phyloP scores from a whole-genome alignment of 805 yeast species.

The Monosporozyma yasuniensis region DNA sequence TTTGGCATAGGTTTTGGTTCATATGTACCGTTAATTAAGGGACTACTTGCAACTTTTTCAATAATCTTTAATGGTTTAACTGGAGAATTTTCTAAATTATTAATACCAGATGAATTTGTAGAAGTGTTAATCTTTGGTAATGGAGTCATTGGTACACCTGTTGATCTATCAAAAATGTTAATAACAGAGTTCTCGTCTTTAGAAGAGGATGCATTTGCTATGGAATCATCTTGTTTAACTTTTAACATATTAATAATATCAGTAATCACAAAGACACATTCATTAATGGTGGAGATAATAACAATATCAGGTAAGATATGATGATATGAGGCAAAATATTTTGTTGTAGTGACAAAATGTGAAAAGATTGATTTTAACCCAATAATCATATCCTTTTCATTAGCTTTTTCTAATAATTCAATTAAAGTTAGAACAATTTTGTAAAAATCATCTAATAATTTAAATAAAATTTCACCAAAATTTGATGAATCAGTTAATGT shows the following conservation, averaged over 20 bases:
- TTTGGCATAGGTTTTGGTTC: slow-evolving; percentile 3
- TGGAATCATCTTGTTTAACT: background rate
- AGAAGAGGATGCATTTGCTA: background rate
- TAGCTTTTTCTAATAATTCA: background rate
- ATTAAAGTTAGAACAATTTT: slow-evolving; percentile 4
- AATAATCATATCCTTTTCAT: slow-evolving; percentile 34
- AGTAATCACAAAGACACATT: slow-evolving; percentile 55
- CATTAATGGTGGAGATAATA: slow-evolving; percentile 66
- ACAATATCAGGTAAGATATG: slow-evolving; percentile 60
- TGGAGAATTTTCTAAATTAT: slow-evolving; percentile 22
- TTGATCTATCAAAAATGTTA: background rate
- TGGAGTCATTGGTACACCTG: background rate
- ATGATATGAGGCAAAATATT: slow-evolving; percentile 59
- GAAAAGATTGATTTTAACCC: slow-evolving; percentile 53
- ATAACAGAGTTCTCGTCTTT: background rate
- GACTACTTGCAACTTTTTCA: slow-evolving; percentile 32
- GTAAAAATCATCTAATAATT: slow-evolving; percentile 11
- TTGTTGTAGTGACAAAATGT: slow-evolving; percentile 64
- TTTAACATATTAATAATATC: slow-evolving; percentile 38
- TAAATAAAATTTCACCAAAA: slow-evolving; percentile 13
- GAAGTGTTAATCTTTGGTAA: background rate
- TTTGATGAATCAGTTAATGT: background rate
- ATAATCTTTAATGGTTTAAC: slow-evolving; percentile 66
- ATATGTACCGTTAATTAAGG: background rate
- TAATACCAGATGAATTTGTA: background rate